Evolutionary conservation across 352 stramenopile genomes (phyloP).

Genomic region (Globisporangium recalcitrans): DNA sequence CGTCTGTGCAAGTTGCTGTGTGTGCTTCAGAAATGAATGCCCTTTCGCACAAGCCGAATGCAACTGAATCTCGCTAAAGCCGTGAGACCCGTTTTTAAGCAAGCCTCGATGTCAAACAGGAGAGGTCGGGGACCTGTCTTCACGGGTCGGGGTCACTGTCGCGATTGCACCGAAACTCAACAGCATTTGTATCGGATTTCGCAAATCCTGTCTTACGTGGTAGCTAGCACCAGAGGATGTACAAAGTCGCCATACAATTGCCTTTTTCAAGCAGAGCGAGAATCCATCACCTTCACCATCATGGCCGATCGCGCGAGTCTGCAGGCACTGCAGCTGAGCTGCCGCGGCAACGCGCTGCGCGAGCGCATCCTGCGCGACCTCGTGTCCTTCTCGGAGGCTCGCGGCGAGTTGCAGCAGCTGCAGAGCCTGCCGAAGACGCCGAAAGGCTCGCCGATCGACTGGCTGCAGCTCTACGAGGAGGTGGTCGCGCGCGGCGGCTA

Average conservation of each 20-base stretch:
- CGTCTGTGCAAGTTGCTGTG: not conserved
- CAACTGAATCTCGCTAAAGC: too few species aligned
- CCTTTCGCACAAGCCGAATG: too few species aligned
- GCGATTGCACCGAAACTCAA: too few species aligned
- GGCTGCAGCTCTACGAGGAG: constrained; percentile 78
- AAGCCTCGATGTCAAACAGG: too few species aligned
- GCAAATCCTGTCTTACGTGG: too few species aligned
- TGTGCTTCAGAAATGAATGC: not conserved
- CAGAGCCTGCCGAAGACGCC: constrained; percentile 50
- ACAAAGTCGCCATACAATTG: too few species aligned
- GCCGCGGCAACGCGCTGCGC: constrained; percentile 47
- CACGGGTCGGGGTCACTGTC: too few species aligned
- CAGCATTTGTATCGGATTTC: not conserved
- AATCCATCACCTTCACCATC: constrained; percentile 1
- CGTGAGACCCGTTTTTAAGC: too few species aligned
- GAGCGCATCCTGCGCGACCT: constrained; percentile 57
- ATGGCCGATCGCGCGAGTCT: constrained; percentile 33
- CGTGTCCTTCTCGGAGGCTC: constrained; percentile 47
- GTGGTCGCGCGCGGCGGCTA: constrained; percentile 65
- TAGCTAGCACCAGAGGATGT: too few species aligned
- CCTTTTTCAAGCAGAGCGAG: not conserved
- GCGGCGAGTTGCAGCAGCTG: constrained; percentile 37
- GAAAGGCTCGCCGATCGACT: constrained; percentile 54
- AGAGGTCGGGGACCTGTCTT: too few species aligned
- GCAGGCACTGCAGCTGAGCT: constrained; percentile 64